Conservation (phyloP, 345 rosid genomes). For the Carallia brachiata region DNA sequence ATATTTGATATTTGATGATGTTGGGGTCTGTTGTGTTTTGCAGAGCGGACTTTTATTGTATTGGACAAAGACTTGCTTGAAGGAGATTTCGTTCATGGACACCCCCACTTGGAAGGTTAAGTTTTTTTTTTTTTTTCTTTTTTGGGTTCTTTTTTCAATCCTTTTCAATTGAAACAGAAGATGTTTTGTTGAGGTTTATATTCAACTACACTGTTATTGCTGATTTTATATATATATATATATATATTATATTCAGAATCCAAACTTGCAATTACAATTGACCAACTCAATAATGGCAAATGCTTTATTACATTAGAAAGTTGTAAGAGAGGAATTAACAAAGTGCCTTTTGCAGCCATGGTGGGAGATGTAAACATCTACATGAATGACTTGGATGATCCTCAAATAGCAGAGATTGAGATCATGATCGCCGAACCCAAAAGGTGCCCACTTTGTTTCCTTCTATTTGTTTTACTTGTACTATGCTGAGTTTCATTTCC, state of each 20-base stretch:
- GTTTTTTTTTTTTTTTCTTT: constrained; percentile 1
- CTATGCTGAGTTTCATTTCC: no score
- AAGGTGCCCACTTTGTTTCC: constrained; percentile 42
- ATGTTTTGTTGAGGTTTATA: no score
- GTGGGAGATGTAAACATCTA: constrained; percentile 89
- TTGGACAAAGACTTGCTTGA: constrained; percentile 64
- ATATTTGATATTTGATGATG: no score
- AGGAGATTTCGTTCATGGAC: constrained; percentile 55
- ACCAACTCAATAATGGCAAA: background rate
- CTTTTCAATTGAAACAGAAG: no score
- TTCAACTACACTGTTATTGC: no score
- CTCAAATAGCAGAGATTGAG: constrained; percentile 74
- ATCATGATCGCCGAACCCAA: constrained; percentile 88
- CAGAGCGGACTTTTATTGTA: constrained; percentile 90
- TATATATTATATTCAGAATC: no score
- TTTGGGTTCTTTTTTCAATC: background rate
- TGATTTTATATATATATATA: no score
- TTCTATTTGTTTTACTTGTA: no score
- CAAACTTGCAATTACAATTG: background rate
- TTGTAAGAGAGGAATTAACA: background rate
- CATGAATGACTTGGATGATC: constrained; percentile 89
- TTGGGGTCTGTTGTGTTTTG: constrained; percentile 10
- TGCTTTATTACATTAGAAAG: background rate
- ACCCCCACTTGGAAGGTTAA: constrained; percentile 71
- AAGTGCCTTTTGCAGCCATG: constrained; percentile 56